A percentile compares a stretch with the other conserved stretches of the same genome.
Conservation (phyloP, 73 alveolate species). For the Effrenium voratum region DNA sequence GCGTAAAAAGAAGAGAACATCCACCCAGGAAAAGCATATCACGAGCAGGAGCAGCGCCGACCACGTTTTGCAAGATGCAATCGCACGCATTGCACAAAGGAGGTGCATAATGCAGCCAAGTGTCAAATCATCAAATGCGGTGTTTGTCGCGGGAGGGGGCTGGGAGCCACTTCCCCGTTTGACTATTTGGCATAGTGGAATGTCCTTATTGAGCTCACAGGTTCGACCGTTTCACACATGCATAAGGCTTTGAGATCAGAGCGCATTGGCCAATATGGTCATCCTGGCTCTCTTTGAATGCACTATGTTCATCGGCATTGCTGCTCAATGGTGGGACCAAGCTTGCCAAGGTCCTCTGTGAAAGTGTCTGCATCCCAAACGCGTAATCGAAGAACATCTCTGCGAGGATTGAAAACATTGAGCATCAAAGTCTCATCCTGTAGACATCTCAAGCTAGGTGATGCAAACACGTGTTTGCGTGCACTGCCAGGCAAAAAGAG, state of each 20-base stretch:
- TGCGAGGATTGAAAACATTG: constrained; percentile 41
- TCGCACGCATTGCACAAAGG: too few relatives aligned
- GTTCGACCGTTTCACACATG: neutral
- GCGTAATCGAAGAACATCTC: constrained; percentile 33
- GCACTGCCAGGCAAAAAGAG: too few relatives aligned
- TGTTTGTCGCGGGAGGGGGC: neutral
- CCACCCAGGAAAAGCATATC: neutral
- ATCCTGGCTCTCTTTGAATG: neutral
- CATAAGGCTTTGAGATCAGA: neutral
- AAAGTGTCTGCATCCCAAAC: constrained; percentile 87
- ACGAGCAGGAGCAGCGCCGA: neutral
- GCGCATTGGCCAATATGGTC: constrained; percentile 65
- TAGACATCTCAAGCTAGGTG: neutral
- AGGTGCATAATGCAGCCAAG: too few relatives aligned
- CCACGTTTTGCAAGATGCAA: neutral
- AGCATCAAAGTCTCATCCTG: constrained; percentile 61
- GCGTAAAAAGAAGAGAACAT: neutral
- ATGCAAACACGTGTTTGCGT: too few relatives aligned
- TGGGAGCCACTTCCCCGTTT: constrained; percentile 6
- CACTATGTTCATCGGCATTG: neutral
- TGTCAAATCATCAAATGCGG: constrained; percentile 47
- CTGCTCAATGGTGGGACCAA: neutral
- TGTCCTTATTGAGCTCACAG: neutral
- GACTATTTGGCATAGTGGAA: constrained; percentile 46
- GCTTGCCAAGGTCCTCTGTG: constrained; percentile 30